A percentile compares a stretch with the other conserved stretches of the same genome.
These are phyloP conservation scores for Angophora floribunda DNA, from an alignment of 345 rosid species.

Conservation along the genomic window DNA sequence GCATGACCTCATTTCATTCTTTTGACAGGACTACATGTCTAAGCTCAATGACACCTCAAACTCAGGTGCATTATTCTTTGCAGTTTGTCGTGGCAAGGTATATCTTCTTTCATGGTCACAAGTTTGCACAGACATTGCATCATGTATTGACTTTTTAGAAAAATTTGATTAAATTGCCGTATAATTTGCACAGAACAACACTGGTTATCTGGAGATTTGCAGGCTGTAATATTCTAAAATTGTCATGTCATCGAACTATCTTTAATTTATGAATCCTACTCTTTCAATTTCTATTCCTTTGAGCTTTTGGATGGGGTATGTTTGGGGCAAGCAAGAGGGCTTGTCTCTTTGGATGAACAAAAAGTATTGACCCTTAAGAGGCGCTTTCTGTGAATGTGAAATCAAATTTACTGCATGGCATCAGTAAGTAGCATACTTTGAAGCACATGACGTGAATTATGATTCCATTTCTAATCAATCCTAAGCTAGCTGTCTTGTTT, in stretches of 20 bases:
- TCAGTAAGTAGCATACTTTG: neutral
- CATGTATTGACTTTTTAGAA: neutral
- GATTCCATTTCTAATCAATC: neutral
- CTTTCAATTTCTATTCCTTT: neutral
- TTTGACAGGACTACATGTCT: constrained; percentile 67
- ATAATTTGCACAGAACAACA: neutral
- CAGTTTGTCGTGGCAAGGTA: constrained; percentile 99
- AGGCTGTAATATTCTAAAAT: neutral
- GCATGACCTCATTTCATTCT: neutral
- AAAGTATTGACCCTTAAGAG: neutral
- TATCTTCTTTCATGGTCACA: neutral
- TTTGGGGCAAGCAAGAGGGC: neutral
- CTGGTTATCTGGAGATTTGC: neutral
- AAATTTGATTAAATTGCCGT: neutral
- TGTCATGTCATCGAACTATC: neutral
- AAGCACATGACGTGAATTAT: neutral
- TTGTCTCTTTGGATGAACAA: neutral
- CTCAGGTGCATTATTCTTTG: constrained; percentile 88
- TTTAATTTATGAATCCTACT: neutral
- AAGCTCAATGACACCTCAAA: constrained; percentile 68
- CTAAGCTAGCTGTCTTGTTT: neutral
- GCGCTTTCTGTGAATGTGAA: neutral
- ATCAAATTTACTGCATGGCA: neutral
- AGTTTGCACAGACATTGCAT: neutral
- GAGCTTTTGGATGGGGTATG: neutral